phyloP scores from a whole-genome alignment of 257 asterid genomes.

The Coffea canephora region DNA sequence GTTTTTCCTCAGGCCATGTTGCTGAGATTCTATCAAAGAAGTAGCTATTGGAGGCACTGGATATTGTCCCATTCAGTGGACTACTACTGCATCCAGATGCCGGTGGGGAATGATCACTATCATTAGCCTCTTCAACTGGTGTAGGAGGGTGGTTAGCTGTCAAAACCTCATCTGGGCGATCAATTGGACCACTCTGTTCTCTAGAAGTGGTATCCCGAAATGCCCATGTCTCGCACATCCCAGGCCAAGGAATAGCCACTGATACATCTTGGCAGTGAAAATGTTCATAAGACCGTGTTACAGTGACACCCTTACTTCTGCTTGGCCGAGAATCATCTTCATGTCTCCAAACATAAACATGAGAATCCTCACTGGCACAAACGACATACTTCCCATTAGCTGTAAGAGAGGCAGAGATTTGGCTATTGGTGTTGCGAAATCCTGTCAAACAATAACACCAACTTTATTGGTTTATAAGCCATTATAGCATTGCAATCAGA shows the following conservation, averaged over 20 bases:
- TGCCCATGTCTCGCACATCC: constrained; percentile 48
- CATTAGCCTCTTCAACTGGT: constrained; percentile 55
- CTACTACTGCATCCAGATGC: constrained; percentile 54
- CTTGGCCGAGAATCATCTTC: constrained; percentile 78
- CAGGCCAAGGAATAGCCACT: constrained; percentile 95
- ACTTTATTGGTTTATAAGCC: background rate
- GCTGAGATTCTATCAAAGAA: constrained; percentile 74
- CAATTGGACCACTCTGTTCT: constrained; percentile 35
- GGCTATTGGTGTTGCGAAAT: constrained; percentile 83
- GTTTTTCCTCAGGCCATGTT: constrained; percentile 96
- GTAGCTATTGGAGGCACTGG: constrained; percentile 56
- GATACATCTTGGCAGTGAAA: constrained; percentile 95
- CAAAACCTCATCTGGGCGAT: constrained; percentile 44
- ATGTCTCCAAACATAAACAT: constrained; percentile 90
- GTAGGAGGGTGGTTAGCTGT: constrained; percentile 58
- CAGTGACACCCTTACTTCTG: constrained; percentile 70
- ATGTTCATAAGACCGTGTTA: constrained; percentile 73
- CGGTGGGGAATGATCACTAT: constrained; percentile 45
- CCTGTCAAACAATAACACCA: constrained; percentile 42
- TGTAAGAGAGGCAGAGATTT: constrained; percentile 84
- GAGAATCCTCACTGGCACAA: constrained; percentile 94
- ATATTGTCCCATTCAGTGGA: constrained; percentile 55
- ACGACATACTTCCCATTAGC: constrained; percentile 79
- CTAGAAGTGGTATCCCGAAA: constrained; percentile 36
- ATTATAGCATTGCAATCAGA: background rate